These are phyloP conservation scores for Saccharum spontaneum DNA, from an alignment of 176 grass and related monocot genomes.

Conservation along the genomic window DNA sequence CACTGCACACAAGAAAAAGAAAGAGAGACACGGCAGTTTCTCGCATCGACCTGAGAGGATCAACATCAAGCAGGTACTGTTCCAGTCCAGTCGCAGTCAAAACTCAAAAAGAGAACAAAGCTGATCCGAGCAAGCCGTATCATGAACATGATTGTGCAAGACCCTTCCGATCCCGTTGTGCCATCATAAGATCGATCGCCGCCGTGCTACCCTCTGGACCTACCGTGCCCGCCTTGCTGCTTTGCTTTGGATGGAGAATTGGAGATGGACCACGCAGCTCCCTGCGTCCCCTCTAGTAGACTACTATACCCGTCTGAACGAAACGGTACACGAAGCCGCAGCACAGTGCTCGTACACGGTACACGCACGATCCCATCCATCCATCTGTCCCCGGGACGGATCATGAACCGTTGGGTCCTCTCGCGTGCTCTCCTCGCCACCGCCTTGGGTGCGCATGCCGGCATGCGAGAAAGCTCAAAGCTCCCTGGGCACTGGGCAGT, in stretches of 20 bases:
- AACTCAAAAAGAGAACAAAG: not conserved
- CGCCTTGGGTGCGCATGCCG: not conserved
- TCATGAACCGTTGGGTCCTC: not conserved
- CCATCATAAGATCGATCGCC: conserved; percentile 4
- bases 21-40: not conserved
- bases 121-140: not conserved
- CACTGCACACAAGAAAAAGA: not conserved
- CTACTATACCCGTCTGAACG: not conserved
- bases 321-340: not conserved
- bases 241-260: no score
- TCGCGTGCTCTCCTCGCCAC: not conserved
- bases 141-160: not conserved
- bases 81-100: not conserved
- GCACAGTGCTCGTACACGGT: not conserved
- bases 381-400: not conserved
- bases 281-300: no score
- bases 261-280: no score
- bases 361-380: not conserved
- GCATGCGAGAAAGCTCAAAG: not conserved
- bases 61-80: no score
- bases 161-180: not conserved
- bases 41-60: not conserved
- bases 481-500: not conserved
- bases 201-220: not conserved
- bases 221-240: no score